A percentile compares a stretch with the other conserved stretches of the same genome.
Evolutionary conservation across 73 alveolate species (phyloP).

Genomic region (Blepharisma japonicum): DNA sequence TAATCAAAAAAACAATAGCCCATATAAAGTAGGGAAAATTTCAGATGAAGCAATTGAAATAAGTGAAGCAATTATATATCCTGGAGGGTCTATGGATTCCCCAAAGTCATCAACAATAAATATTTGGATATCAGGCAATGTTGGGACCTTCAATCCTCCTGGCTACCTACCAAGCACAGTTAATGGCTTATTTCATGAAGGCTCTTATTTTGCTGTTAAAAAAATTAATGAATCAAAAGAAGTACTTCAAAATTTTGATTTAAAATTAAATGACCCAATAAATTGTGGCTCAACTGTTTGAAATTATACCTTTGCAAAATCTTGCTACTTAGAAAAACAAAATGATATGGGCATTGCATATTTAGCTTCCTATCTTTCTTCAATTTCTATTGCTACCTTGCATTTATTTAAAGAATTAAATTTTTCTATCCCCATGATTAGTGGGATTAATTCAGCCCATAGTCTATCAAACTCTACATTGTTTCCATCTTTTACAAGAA

Average conservation of each 20-base stretch:
- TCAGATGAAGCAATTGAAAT: slow-evolving; percentile 20
- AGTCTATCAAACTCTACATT: neutral
- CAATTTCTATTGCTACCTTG: too few relatives aligned
- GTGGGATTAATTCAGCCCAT: neutral
- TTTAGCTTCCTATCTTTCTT: too few relatives aligned
- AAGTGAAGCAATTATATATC: neutral
- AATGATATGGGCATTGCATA: too few relatives aligned
- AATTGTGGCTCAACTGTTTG: neutral
- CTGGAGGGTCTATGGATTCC: neutral
- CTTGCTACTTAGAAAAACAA: neutral
- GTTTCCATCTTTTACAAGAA: neutral
- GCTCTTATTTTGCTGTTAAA: slow-evolving; percentile 20
- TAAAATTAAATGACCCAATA: neutral
- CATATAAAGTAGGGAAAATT: slow-evolving; percentile 9
- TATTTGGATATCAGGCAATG: neutral
- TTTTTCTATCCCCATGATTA: neutral
- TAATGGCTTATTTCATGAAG: neutral
- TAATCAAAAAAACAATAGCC: too few relatives aligned
- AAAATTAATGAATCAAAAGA: neutral
- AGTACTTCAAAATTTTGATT: neutral
- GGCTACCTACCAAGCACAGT: neutral
- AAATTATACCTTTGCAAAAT: neutral
- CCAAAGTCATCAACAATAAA: neutral
- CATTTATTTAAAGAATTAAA: neutral
- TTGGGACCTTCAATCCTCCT: neutral